Evolutionary conservation across 257 asterid species (phyloP), one percentile per base, ranked within the genome.

Genomic region (Lithospermum erythrorhizon): DNA sequence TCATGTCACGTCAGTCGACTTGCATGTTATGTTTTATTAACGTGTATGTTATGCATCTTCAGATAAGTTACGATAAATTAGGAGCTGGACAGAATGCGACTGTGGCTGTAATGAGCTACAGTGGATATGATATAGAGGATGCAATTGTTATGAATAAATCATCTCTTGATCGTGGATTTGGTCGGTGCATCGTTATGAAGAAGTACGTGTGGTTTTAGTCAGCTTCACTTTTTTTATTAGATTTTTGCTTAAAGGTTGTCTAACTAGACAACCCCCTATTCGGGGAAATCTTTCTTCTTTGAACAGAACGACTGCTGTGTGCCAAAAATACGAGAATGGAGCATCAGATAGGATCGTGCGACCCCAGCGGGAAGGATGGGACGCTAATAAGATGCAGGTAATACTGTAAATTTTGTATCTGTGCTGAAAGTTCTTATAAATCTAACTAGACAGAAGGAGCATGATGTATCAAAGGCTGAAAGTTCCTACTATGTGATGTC

Each of bases 31-130:
- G 18, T 4, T n/a, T n/a, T n/a, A 11, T 41, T 41, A 9, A 41
- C 48, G 48, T 41, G 16, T 41, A 41, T 41, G 48, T 32, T 30
- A 66, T 51, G 29, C 35, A 17, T 59, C 72, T 60, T 54, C 81
- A 89, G 97, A 90, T 91, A 61, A 61, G 65, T 22, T 91, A 75
- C 75, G 98, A 91, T 75, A 91, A 91, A 69, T 83, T 91, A 49
- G 98, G 98, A 61, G 98, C 98, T 51, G 98, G 98, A 29, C 95
- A 91, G 78, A 91, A 91, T 74, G 98, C 98, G 48, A 86, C 89
- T 59, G 98, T 91, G 59, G 97, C 98, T 2, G 98, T 91, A 58
- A 91, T 91, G 98, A 88, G 98, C 76, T 91, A 82, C 63, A 91
- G 98, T 78, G 98, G 98, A 60, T 91, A 91, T 61, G 98, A 86